Evolutionary conservation across 768 basidiomycete genomes (phyloP), one percentile per base, ranked within the genome.

Genomic region (Daedaleopsis sinensis): DNA sequence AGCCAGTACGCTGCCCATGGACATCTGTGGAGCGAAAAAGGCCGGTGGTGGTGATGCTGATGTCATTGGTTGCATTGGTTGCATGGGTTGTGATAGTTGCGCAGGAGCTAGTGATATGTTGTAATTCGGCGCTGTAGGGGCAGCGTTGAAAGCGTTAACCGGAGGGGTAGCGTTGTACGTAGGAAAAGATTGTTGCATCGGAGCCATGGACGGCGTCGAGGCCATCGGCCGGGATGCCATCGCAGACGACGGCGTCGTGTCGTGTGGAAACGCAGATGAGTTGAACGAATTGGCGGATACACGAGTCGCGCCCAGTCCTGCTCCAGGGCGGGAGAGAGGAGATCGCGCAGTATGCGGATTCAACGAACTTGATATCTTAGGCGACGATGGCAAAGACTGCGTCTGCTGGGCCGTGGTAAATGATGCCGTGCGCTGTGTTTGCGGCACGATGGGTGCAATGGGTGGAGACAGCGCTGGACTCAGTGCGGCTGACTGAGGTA

Each of bases 1-100:
- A 5, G 83, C 78, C 23, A 93, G 74, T 54, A 91, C 72, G 48
- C 79, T 77, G 27, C 80, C 76, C 77, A 84, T 83, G 5, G 74
- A 36, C 57, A 67, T 58, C 18, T 66, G 64, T 12, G 64, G 15
- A 0, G 65, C 71, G 47, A 72, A 67, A 55, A 72, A 59, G 0
- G 71, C 65, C 11, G 54, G 57, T n/a, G 73, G 64, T 27, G 72
- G 62, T 48, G 71, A 65, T 5, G 70, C 55, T 16, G 64, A 68
- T 52, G 50, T 69, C 36, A 68, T 63, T 7, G 75, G 70, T n/a
- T 73, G 66, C 35, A 65, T 46, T 12, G 65, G 58, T 16, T 46
- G 44, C 44, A 46, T 46, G 2, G 53, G 53, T 39, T 32, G 27
- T 32, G 27, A 32, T 32, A 7, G 27, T 32, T 68, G 61, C 15